These are phyloP conservation scores for Pinus taeda DNA, from an alignment of 75 land plant species.

Conservation along the genomic window DNA sequence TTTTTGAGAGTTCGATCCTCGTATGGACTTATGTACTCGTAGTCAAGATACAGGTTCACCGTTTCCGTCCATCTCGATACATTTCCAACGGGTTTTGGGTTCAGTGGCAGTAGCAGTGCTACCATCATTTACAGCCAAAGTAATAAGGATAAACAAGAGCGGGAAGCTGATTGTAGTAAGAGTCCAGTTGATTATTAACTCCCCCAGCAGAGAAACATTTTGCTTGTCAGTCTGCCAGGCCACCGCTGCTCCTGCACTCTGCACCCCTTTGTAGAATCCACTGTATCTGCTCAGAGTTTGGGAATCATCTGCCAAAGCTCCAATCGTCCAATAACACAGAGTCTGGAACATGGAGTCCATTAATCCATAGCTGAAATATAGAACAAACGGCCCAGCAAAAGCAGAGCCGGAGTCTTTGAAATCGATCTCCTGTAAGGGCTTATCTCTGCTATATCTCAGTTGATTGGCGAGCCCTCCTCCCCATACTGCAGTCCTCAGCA, in stretches of 20 bases:
- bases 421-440: slow-evolving; percentile 33
- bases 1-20: too few species aligned
- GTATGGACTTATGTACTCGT: too few species aligned
- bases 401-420: slow-evolving; percentile 52
- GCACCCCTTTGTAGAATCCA: slow-evolving; percentile 93
- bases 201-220: slow-evolving; percentile 28
- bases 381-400: slow-evolving; percentile 77
- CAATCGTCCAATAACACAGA: slow-evolving; percentile 85
- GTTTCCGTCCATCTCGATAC: background rate
- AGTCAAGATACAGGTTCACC: too few species aligned
- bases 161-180: slow-evolving; percentile 62
- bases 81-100: too few species aligned
- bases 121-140: too few species aligned
- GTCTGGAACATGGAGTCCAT: slow-evolving; percentile 94
- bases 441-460: slow-evolving; percentile 30
- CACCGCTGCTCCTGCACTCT: slow-evolving; percentile 94
- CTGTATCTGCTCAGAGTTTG: slow-evolving; percentile 73
- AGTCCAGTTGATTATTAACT: slow-evolving; percentile 73
- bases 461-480: slow-evolving; percentile 82
- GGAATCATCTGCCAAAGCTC: slow-evolving; percentile 75
- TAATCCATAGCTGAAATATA: slow-evolving; percentile 74
- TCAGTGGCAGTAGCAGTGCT: too few species aligned
- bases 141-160: background rate
- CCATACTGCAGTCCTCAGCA: slow-evolving; percentile 71
- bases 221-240: slow-evolving; percentile 79